Evolutionary conservation across 768 basidiomycete species (phyloP), one percentile per base, ranked within the genome.

Genomic region (Mycena belliarum): DNA sequence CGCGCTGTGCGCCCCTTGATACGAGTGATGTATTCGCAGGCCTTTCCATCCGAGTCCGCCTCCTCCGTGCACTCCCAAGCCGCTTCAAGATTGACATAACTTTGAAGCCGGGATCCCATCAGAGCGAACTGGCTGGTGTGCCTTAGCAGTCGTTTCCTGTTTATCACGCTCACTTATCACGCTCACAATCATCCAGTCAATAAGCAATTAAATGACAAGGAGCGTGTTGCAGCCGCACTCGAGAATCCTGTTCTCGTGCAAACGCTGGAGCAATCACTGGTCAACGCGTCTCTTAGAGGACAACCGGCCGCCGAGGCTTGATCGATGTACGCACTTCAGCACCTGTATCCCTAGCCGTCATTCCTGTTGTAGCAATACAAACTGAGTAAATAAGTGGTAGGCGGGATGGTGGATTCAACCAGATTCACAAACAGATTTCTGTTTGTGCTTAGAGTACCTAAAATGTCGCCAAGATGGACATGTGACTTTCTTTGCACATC

Each of bases 181-280:
- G 24, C 51, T 59, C 14, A 49, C 37, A 8, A 14, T 8, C 24
- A 7, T 20, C 0, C 62, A 96, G 97, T 99, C 12, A 99, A 98
- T 74, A 98, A 98, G 71, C 97, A 99, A 68, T 79, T 99, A 32
- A 99, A 99, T 66, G 97, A 99, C 76, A 99, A 99, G 73, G 97
- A 99, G 73, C 82, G 97, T 38, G 97, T 98, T 2, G 95, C 95
- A 24, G 97, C 97, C 12, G 97, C 97, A 1, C 79, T 98, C 46
- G 97, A 99, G 73, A 98, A 98, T 73, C 81, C 85, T 3, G 82
- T 88, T 26, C 80, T 99, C 6, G 70, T 98, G 2, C 88, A 89
- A 52, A 92, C 93, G 0, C 85, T 99, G 11, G 95, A 98, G 70
- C 87, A 88, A 57, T 76, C 78, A 44, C 72, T 82, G 9, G 68